These are phyloP conservation scores for Candida arabinofermentans DNA, from an alignment of 805 yeast genomes.

Conservation along the genomic window DNA sequence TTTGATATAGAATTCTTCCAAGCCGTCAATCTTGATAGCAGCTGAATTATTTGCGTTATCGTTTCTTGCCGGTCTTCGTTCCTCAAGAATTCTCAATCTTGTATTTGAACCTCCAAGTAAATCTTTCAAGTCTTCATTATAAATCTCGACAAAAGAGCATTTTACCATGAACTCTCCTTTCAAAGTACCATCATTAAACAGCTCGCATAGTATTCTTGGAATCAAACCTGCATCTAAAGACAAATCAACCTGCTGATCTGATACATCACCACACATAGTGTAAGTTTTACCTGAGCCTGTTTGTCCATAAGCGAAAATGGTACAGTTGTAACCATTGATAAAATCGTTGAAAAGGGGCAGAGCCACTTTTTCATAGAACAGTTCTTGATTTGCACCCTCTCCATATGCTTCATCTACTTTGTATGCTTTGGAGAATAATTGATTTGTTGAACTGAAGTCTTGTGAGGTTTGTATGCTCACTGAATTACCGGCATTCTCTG, in stretches of 20 bases:
- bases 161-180: conserved; percentile 38
- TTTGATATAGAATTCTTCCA: conserved; percentile 56
- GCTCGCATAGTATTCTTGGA: conserved; percentile 42
- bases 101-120: conserved; percentile 36
- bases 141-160: conserved; percentile 52
- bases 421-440: conserved; percentile 34
- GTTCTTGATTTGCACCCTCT: conserved; percentile 45
- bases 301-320: conserved; percentile 57
- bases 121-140: conserved; percentile 42
- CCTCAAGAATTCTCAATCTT: conserved; percentile 39
- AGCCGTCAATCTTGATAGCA: conserved; percentile 53
- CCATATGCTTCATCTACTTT: conserved; percentile 56
- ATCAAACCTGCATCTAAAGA: conserved; percentile 42
- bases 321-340: conserved; percentile 48
- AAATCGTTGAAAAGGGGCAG: conserved; percentile 46
- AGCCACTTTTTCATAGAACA: conserved; percentile 43
- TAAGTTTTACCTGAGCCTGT: conserved; percentile 61
- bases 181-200: conserved; percentile 29
- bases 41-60: conserved; percentile 8
- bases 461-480: conserved; percentile 23
- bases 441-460: conserved; percentile 23
- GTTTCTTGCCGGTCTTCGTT: conserved; percentile 13
- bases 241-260: conserved; percentile 19
- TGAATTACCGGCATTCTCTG: conserved; percentile 30
- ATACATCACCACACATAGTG: conserved; percentile 52